These are phyloP conservation scores for Eucalyptus curtisii DNA, from an alignment of 345 rosid genomes.

Conservation along the genomic window DNA sequence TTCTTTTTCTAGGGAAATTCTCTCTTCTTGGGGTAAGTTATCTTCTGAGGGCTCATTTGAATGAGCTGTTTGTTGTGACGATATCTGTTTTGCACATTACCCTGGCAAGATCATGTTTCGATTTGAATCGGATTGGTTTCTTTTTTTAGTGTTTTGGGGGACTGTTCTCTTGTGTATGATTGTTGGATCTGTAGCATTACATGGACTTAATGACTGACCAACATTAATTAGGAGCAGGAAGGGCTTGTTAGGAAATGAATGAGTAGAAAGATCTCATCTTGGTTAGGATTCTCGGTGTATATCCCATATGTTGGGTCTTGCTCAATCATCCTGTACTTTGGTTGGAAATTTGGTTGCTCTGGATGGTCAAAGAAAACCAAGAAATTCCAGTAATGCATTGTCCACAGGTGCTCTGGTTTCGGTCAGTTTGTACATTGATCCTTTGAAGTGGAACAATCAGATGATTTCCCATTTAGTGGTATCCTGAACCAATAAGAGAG, in stretches of 20 bases:
- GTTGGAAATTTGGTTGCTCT: not conserved
- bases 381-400: not conserved
- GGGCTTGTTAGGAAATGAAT: not conserved
- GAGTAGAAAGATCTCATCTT: not conserved
- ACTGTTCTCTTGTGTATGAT: not conserved
- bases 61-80: not conserved
- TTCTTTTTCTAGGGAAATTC: not conserved
- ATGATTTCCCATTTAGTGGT: not conserved
- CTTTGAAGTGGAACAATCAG: not conserved
- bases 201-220: not conserved
- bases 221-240: not conserved
- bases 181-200: not conserved
- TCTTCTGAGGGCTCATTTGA: not conserved
- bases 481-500: not conserved
- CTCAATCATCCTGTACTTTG: not conserved
- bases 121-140: not conserved
- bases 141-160: not conserved
- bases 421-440: not conserved
- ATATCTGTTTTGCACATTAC: not conserved
- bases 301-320: not conserved
- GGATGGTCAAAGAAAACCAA: not conserved
- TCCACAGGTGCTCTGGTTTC: not conserved
- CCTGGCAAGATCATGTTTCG: not conserved
- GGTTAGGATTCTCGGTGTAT: not conserved
- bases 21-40: not conserved